Percentiles rank a stretch among this genome's conserved stretches.
These are phyloP conservation scores for Pyrenula aspistea DNA, from an alignment of 495 filamentous ascomycete species.

Conservation along the genomic window DNA sequence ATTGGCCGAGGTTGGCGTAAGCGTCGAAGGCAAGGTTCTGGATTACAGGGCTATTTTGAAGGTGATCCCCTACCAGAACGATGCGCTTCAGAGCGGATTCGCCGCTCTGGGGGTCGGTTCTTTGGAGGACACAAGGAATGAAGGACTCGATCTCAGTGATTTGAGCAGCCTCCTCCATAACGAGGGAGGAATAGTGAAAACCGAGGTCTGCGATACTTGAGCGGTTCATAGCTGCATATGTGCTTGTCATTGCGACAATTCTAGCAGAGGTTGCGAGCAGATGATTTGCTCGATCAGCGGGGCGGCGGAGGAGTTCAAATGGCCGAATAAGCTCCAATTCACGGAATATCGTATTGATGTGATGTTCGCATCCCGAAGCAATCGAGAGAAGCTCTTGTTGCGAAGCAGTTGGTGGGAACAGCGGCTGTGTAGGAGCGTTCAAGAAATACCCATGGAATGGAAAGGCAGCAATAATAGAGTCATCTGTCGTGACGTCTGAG, in stretches of 20 bases:
- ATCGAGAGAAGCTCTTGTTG: constrained; percentile 65
- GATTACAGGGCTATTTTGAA: constrained; percentile 92
- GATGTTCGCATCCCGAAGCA: constrained; percentile 75
- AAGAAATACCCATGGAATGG: constrained; percentile 87
- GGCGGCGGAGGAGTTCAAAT: constrained; percentile 82
- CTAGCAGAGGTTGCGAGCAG: constrained; percentile 89
- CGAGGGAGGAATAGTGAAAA: constrained; percentile 93
- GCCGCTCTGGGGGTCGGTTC: constrained; percentile 49
- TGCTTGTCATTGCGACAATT: constrained; percentile 96
- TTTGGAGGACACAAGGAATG: constrained; percentile 83
- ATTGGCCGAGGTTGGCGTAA: constrained; percentile 93
- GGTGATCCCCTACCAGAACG: constrained; percentile 89
- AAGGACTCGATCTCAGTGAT: constrained; percentile 98
- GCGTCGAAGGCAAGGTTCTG: constrained; percentile 93
- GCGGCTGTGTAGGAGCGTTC: constrained; percentile 63
- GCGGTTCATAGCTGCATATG: constrained; percentile 94
- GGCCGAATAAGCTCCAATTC: constrained; percentile 89
- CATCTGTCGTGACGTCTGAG: constrained; percentile 34
- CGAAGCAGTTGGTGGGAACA: constrained; percentile 55
- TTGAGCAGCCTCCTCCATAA: constrained; percentile 98
- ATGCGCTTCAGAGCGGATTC: constrained; percentile 71
- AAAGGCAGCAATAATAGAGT: constrained; percentile 62
- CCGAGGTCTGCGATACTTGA: constrained; percentile 83
- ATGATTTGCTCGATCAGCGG: constrained; percentile 89
- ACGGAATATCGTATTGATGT: constrained; percentile 83